Base-by-base conservation (phyloP, 371 early-diverging fungal genomes). In the Mucor mucedo region DNA sequence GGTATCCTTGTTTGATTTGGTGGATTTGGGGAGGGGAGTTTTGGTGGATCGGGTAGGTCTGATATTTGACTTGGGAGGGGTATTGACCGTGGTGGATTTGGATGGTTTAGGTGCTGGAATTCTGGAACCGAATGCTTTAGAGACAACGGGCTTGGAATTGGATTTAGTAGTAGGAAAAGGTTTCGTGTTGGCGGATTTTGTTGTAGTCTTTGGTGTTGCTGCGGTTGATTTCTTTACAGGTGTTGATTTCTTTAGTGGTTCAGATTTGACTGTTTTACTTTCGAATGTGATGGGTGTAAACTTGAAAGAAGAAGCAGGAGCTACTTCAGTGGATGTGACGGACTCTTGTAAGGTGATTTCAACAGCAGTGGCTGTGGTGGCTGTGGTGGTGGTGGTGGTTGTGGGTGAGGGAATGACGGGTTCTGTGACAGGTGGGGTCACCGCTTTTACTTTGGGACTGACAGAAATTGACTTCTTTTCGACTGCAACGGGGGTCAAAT, bases 231-330 rank as follows among this genome's bases (percentile, higher is more conserved):
- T 32, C 39, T 21, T 47, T 44, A n/a, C 13, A 13, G 27, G 55
- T 27, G 10, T 60, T 56, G 21, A 53, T 38, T 2, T 4, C 32
- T 5, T 42, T 16, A n/a, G 45, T 29, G n/a, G 40, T 49, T 38
- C 5, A 13, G 54, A 1, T 27, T 21, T 29, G n/a, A 63, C 35
- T 2, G 67, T 38, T 42, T 62, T 62, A n/a, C 64, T 68, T 42
- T 65, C 73, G 64, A 81, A 81, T 14, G 69, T 72, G 35, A 81
- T 69, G 13, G 78, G 78, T 14, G 82, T 81, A 44, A 64, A 81
- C 45, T 72, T 73, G 62, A 81, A 81, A 13, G 58, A 52, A 7
- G 54, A 42, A 1, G 14, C 5, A 1, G 50, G n/a, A 21, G n/a
- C 47, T 21, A 21, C 47, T 3, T 16, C 27, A 21, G 21, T 47